These are phyloP conservation scores for Quambalaria eucalypti DNA, from an alignment of 1,284 basidiomycete genomes.

Conservation along the genomic window DNA sequence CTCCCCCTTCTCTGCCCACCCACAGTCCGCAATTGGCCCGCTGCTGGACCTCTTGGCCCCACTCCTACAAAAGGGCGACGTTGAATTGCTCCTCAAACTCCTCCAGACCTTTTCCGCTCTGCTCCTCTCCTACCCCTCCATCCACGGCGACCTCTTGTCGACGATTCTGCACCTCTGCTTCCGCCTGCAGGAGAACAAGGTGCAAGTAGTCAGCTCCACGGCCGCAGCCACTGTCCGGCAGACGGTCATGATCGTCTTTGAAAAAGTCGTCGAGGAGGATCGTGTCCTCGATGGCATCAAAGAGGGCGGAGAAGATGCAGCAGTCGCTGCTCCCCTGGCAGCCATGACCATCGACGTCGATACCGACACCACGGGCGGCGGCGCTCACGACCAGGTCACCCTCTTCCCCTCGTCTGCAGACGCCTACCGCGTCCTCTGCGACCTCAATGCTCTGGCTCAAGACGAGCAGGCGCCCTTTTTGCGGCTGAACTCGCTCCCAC, in stretches of 20 bases:
- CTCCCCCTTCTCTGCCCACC: background rate
- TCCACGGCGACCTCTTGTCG: conserved; percentile 34
- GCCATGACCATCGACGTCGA: conserved; percentile 34
- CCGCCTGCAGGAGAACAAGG: conserved; percentile 85
- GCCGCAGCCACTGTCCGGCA: conserved; percentile 92
- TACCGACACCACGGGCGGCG: conserved; percentile 7
- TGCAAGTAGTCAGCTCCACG: conserved; percentile 90
- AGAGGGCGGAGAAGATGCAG: conserved; percentile 34
- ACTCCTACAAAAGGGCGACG: conserved; percentile 24
- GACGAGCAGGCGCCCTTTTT: conserved; percentile 69
- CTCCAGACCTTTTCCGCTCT: conserved; percentile 39
- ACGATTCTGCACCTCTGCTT: conserved; percentile 76
- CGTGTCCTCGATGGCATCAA: conserved; percentile 34
- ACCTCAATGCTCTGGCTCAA: conserved; percentile 41
- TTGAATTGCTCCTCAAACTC: conserved; percentile 44
- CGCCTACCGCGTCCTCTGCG: conserved; percentile 60
- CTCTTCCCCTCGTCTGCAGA: conserved; percentile 75
- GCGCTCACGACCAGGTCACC: conserved; percentile 20
- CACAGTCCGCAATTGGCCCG: conserved; percentile 8
- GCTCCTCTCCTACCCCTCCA: conserved; percentile 26
- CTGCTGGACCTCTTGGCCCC: conserved; percentile 31
- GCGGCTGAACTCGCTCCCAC: conserved; percentile 71
- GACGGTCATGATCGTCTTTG: conserved; percentile 93
- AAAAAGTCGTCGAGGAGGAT: conserved; percentile 80
- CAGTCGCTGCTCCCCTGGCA: conserved; percentile 35